Conservation (phyloP, 805 yeast genomes). For the Wickerhamiella bombiphila region DNA sequence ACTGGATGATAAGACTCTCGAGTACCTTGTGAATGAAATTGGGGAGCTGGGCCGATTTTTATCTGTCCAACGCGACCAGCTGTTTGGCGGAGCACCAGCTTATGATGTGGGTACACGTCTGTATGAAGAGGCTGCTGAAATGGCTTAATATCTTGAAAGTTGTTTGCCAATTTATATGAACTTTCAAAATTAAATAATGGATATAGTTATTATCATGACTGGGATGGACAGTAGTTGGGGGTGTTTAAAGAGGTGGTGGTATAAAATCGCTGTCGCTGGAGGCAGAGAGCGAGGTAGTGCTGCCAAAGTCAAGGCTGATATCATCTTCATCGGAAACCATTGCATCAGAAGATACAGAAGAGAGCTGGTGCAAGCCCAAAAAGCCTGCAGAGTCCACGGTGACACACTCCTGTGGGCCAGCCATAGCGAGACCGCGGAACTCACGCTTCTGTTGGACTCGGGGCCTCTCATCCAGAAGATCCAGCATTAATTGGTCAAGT, state of each 20-base stretch:
- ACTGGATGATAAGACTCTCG: slow-evolving; percentile 64
- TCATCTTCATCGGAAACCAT: not conserved
- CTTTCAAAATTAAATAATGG: too few relatives aligned
- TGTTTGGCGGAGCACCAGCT: slow-evolving; percentile 17
- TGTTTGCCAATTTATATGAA: too few relatives aligned
- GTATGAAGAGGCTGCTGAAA: slow-evolving; percentile 6
- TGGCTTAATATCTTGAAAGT: too few relatives aligned
- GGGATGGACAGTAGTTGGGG: too few relatives aligned
- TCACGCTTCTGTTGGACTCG: slow-evolving; percentile 19
- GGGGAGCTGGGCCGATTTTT: slow-evolving; percentile 42
- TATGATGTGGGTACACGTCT: slow-evolving; percentile 13
- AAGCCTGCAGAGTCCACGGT: slow-evolving; percentile 23
- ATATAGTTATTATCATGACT: too few relatives aligned
- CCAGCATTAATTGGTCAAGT: slow-evolving; percentile 15
- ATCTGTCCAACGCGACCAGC: slow-evolving; percentile 30
- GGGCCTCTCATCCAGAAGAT: slow-evolving; percentile 12
- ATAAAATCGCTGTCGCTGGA: not conserved
- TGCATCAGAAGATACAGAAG: too few relatives aligned
- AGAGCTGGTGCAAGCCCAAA: slow-evolving; percentile 22
- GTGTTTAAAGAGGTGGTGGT: too few relatives aligned
- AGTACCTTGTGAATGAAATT: slow-evolving; percentile 38
- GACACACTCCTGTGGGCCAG: slow-evolving; percentile 15
- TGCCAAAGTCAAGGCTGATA: not conserved
- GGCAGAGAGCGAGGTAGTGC: not conserved
- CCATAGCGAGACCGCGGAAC: slow-evolving; percentile 17